phyloP scores from a whole-genome alignment of 139 green algal genomes.

The Closterium sp. region DNA sequence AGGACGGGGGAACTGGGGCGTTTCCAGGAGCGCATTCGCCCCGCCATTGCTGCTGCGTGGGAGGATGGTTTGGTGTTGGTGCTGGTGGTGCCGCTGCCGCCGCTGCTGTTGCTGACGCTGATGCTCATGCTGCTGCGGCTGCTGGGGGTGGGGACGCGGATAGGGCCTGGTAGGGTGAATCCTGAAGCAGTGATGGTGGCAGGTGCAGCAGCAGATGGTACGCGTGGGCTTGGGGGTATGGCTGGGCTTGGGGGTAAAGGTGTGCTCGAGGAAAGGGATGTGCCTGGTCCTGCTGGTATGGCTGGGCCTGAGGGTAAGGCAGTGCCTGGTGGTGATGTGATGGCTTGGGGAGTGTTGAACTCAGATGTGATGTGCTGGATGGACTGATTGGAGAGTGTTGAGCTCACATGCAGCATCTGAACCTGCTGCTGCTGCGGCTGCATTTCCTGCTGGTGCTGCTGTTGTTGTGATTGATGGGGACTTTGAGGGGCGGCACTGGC shows the following conservation, averaged over 20 bases:
- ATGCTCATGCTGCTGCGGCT: neutral
- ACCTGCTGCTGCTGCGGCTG: neutral
- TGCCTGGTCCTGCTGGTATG: neutral
- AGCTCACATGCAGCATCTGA: neutral
- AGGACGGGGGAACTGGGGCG: slow-evolving; percentile 30
- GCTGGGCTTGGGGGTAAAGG: no score
- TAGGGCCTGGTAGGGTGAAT: neutral
- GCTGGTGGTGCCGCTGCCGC: neutral
- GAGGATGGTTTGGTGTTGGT: neutral
- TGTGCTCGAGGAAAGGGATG: no score
- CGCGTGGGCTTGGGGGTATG: no score
- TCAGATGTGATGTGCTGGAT: neutral
- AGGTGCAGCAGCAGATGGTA: neutral
- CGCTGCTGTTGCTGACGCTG: neutral
- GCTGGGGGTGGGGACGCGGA: neutral
- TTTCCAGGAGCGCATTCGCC: slow-evolving; percentile 8
- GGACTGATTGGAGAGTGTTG: neutral
- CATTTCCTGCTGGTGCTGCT: neutral
- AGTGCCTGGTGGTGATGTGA: neutral
- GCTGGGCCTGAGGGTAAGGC: neutral
- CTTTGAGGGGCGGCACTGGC: neutral
- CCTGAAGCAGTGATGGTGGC: neutral
- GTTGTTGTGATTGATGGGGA: neutral
- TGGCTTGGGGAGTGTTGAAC: neutral
- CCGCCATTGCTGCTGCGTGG: neutral